Evolutionary conservation across 345 rosid genomes (phyloP).

Genomic region (Hibiscus syriacus): DNA sequence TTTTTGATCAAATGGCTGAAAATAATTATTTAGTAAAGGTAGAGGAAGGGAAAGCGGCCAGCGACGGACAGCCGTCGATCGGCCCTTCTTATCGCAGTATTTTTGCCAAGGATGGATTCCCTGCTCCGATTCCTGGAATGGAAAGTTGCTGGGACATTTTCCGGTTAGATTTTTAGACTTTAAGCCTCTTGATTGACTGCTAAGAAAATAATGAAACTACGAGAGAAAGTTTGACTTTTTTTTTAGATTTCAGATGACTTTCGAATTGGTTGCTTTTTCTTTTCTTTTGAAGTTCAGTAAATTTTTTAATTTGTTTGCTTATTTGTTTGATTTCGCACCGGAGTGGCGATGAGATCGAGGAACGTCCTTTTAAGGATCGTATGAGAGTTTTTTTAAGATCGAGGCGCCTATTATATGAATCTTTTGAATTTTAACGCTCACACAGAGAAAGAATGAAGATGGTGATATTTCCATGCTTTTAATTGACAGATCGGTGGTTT

Average conservation of each 20-base stretch:
- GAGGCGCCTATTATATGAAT: background rate
- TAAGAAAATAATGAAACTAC: background rate
- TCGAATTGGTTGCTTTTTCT: background rate
- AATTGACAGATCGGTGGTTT: background rate
- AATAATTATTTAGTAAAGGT: constrained; percentile 59
- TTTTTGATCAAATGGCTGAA: constrained; percentile 20
- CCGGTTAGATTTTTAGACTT: constrained; percentile 71
- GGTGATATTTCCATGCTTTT: background rate
- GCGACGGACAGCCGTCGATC: constrained; percentile 57
- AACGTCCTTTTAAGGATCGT: background rate
- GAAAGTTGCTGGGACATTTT: constrained; percentile 93
- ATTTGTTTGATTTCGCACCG: background rate
- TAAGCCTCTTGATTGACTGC: constrained; percentile 8
- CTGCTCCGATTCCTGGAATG: constrained; percentile 63
- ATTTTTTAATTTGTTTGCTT: background rate
- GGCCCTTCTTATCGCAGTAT: constrained; percentile 87
- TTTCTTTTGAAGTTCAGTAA: background rate
- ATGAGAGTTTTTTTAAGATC: background rate
- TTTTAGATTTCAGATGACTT: background rate
- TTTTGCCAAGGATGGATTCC: constrained; percentile 72
- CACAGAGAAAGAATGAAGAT: background rate
- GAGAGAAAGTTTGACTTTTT: background rate
- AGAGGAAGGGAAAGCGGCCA: constrained; percentile 59
- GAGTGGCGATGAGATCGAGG: background rate
- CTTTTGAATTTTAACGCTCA: background rate